Percentiles rank a stretch among this genome's conserved stretches.
Evolutionary conservation across 148 eudicot genomes (phyloP).

Genomic region (Camellia lanceoleosa): DNA sequence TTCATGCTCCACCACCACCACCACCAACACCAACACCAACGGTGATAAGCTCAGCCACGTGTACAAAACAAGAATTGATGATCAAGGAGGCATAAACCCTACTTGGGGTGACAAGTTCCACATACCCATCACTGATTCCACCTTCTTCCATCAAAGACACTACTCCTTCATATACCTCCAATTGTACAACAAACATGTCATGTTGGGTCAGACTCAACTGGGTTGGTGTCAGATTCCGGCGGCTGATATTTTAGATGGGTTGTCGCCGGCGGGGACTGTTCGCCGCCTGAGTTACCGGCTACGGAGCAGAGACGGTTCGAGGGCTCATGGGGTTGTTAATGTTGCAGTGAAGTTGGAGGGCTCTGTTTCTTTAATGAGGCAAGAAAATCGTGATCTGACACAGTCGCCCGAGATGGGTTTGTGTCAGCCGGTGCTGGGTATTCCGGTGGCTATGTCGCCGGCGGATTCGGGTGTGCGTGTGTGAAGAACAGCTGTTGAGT

Average conservation of each 20-base stretch:
- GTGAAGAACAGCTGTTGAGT: no score
- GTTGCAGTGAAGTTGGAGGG: slow-evolving; percentile 39
- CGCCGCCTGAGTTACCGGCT: slow-evolving; percentile 57
- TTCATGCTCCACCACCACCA: not conserved
- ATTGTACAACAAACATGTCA: slow-evolving; percentile 31
- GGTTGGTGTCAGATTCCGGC: slow-evolving; percentile 66
- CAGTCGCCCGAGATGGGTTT: slow-evolving; percentile 15
- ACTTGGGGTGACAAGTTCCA: slow-evolving; percentile 61
- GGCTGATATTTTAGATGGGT: slow-evolving; percentile 40
- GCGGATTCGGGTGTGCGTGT: not conserved
- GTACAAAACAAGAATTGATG: slow-evolving; percentile 47
- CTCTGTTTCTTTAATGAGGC: not conserved
- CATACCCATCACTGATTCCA: slow-evolving; percentile 32
- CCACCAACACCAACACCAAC: not conserved
- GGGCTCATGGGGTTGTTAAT: slow-evolving; percentile 53
- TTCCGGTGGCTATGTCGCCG: slow-evolving; percentile 31
- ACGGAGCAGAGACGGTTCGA: slow-evolving; percentile 46
- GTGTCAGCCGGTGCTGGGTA: slow-evolving; percentile 33
- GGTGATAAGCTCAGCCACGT: slow-evolving; percentile 14
- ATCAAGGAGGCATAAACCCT: slow-evolving; percentile 41
- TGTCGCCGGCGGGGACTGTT: slow-evolving; percentile 27
- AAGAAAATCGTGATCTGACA: not conserved
- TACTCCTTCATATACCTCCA: slow-evolving; percentile 34
- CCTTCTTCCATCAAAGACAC: slow-evolving; percentile 22
- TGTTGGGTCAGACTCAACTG: slow-evolving; percentile 32